A percentile compares a stretch with the other conserved stretches of the same genome.
Evolutionary conservation across 2,329 filamentous ascomycete species (phyloP).

Genomic region (Uncinocarpus reesii): DNA sequence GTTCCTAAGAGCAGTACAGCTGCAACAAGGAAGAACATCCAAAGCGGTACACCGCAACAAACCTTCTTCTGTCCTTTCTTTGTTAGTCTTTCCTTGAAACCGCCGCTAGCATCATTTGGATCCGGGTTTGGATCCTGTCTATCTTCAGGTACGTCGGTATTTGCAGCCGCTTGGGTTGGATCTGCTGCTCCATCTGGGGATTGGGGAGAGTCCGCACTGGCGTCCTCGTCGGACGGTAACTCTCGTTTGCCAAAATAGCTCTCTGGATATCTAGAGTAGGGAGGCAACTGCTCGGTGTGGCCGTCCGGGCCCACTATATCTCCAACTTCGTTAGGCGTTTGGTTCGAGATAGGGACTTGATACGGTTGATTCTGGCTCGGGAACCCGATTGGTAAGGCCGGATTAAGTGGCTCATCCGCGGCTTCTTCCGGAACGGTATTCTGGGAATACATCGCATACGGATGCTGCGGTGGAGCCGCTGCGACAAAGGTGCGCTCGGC

Average conservation of each 20-base stretch:
- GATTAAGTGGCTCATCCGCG: slow-evolving; percentile 28
- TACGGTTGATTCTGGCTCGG: slow-evolving; percentile 57
- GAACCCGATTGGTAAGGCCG: slow-evolving; percentile 59
- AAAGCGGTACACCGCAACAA: slow-evolving; percentile 45
- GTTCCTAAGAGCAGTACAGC: slow-evolving; percentile 41
- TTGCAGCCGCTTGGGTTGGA: slow-evolving; percentile 16
- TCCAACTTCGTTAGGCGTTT: slow-evolving; percentile 63
- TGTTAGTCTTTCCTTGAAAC: slow-evolving; percentile 37
- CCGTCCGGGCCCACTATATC: slow-evolving; percentile 81
- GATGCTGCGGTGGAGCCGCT: slow-evolving; percentile 62
- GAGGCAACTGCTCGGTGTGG: slow-evolving; percentile 81
- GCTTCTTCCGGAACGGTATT: slow-evolving; percentile 55
- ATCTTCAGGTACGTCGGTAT: background rate
- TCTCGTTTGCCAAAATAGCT: slow-evolving; percentile 52
- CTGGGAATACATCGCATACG: slow-evolving; percentile 78
- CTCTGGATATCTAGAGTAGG: slow-evolving; percentile 82
- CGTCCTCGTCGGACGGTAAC: slow-evolving; percentile 28
- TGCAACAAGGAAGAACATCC: slow-evolving; percentile 39
- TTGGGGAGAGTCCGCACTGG: slow-evolving; percentile 24
- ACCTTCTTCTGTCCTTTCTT: slow-evolving; percentile 34
- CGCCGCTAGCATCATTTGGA: slow-evolving; percentile 23
- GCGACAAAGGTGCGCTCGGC: slow-evolving; percentile 51
- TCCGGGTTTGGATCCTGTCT: slow-evolving; percentile 16
- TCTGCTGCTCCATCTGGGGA: slow-evolving; percentile 33
- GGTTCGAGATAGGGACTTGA: slow-evolving; percentile 58